Evolutionary conservation across 2,329 filamentous ascomycete species (phyloP), one percentile per base, ranked within the genome.

Genomic region (Diaporthe sp.): DNA sequence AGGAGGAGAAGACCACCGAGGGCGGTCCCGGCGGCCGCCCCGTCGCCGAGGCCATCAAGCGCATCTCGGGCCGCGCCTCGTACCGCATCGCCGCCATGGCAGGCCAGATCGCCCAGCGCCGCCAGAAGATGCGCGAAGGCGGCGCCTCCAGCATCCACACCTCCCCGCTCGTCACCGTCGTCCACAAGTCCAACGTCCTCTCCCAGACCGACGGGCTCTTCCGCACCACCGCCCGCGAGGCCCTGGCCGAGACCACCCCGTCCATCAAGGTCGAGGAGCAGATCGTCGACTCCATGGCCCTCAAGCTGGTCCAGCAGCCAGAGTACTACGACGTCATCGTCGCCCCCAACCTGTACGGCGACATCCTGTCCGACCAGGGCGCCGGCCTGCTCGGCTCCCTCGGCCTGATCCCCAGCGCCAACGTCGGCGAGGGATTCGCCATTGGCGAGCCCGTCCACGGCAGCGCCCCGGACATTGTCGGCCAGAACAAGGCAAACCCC

Each of bases 381-480:
- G 97, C 97, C 35, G 97, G 97, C 3, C 92, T 98, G 39, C 96
- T 98, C 37, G 97, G 96, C 59, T 95, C 92, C 72, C 88, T 99
- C 50, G 97, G 97, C 78, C 92, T 99, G 51, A 97, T 99, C 0
- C 97, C 97, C 59, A 95, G 92, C 79, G 97, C 97, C 78, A 99
- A 99, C 83, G 97, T 99, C 15, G 96, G 97, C 77, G 94, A 97
- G 83, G 90, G 90, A 56, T 98, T 98, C 82, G 97, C 95, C 78
- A 98, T 99, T 80, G 97, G 97, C 77, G 97, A 99, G 91, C 97
- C 97, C 71, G 98, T 97, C 88, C 97, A 99, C 85, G 97, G 97
- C 63, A 96, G 93, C 80, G 97, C 97, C 39, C 97, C 97, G 8
- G 97, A 99, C 82, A 99, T 99, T 77, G 92, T 95, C 90, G 97